Base-by-base conservation (phyloP, 2,329 filamentous ascomycete genomes). In the Sphaceloma murrayae region DNA sequence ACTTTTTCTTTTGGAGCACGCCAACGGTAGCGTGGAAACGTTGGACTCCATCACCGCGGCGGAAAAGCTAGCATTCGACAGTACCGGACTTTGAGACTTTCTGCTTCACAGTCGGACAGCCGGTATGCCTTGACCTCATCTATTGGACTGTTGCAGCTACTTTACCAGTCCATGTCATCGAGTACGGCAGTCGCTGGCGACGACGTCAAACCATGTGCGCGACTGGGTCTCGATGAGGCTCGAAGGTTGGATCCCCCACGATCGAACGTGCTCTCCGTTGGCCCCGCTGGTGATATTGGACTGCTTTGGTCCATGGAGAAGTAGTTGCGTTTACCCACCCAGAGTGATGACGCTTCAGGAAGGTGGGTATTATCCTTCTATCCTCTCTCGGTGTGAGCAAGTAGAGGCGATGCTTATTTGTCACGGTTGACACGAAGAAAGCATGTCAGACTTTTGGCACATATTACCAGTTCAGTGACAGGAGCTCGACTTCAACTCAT, bases 121-220 rank as follows among this genome's bases (percentile, higher is more conserved):
- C 36, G 36, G 36, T 40, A 13, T 8, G 18, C 22, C 11, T 40
- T 40, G 22, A 40, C 36, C 36, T 40, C 36, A 40, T 40, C 36
- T 40, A 40, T 40, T 40, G 36, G 24, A 40, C 36, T 40, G 24
- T 26, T 40, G 19, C 22, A 30, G 19, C 30, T 19, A 22, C 26
- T 40, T 16, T 17, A 27, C 16, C 36, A 19, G 24, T 16, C 36
- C 36, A 10, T 11, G 11, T 29, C 3, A n/a, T 16, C 13, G 24
- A 22, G 16, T 8, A 40, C 36, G 36, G 36, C 24, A 40, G 22
- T 14, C 24, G 26, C 18, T 18, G 36, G 18, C 36, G 36, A 27
- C 36, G 10, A 40, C 17, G n/a, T 30, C 36, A 19, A 14, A 30
- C 4, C 17, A 14, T 16, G 19, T 13, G 16, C 10, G n/a, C 26